Base-by-base conservation (phyloP, 2,329 filamentous ascomycete genomes). In the Davidsoniella neocaledoniae region DNA sequence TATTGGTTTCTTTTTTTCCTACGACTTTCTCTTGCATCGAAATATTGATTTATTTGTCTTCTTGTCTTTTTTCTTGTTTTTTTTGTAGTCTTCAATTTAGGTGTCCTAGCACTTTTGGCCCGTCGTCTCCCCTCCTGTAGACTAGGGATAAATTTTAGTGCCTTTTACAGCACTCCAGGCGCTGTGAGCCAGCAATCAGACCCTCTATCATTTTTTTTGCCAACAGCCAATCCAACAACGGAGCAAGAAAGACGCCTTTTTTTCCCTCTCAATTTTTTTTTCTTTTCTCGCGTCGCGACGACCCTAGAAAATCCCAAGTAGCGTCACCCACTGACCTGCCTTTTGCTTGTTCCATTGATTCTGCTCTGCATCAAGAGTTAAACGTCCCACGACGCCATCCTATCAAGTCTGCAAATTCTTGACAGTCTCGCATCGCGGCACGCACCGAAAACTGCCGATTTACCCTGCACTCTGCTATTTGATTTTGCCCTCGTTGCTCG, bases 271-370 rank as follows among this genome's bases (percentile, higher is more conserved):
- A 10, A n/a, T 21, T 40, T 23, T 39, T 26, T 23, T 40, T 42
- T 46, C 19, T 29, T 14, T 45, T 43, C 40, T 25, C 39, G 43
- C 37, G 37, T 46, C 38, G 16, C 43, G 36, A 46, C 48, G 44
- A 48, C 43, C 43, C 43, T 45, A 17, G 37, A 17, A 23, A 39
- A 14, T 17, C 5, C 37, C 46, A 48, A 48, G 23, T 21, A 19
- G 29, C 29, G 29, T 33, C 29, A 33, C 29, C 12, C 29, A 33
- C 29, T 33, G 29, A 33, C 29, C 29, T 33, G 29, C 29, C 29
- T 33, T 21, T 33, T 33, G 29, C 29, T 33, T 4, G 29, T 33
- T 33, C 29, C 29, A 33, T 33, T 33, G 29, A 33, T 33, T 33
- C 29, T 29, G 26, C 26, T 9, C 10, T 12, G 29, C 21, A 23